These are phyloP conservation scores for Stemphylium lycopersici DNA, from an alignment of 2,329 filamentous ascomycete genomes.

Conservation along the genomic window DNA sequence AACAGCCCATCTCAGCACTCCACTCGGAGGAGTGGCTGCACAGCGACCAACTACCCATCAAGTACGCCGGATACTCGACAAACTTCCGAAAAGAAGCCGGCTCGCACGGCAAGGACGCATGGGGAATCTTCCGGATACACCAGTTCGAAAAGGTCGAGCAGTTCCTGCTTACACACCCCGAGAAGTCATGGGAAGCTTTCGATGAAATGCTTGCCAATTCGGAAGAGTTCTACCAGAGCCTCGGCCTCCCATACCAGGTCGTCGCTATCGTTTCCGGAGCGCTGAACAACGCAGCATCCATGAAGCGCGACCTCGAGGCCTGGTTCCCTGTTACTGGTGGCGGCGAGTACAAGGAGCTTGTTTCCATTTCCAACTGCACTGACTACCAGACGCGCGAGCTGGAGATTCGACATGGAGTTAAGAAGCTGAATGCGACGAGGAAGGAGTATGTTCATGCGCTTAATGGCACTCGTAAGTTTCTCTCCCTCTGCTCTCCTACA, in stretches of 20 bases:
- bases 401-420: slow-evolving; percentile 88
- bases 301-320: slow-evolving; percentile 95
- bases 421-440: slow-evolving; percentile 73
- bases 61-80: slow-evolving; percentile 85
- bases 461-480: slow-evolving; percentile 67
- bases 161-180: slow-evolving; percentile 69
- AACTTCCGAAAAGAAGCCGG: slow-evolving; percentile 97
- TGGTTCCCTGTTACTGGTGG: slow-evolving; percentile 65
- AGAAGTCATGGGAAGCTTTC: slow-evolving; percentile 86
- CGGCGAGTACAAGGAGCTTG: slow-evolving; percentile 97
- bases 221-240: slow-evolving; percentile 92
- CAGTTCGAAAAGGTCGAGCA: slow-evolving; percentile 78
- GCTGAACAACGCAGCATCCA: slow-evolving; percentile 58
- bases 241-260: slow-evolving; percentile 87
- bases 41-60: slow-evolving; percentile 83
- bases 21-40: slow-evolving; percentile 91
- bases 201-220: slow-evolving; percentile 90
- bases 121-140: slow-evolving; percentile 97
- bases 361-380: slow-evolving; percentile 97
- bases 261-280: slow-evolving; percentile 96
- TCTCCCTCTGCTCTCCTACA: neutral
- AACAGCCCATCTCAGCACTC: slow-evolving; percentile 92
- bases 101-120: slow-evolving; percentile 88
- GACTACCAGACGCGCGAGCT: slow-evolving; percentile 95
- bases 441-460: slow-evolving; percentile 96